Conservation (phyloP, 1,284 basidiomycete species). For the Trametes pubescens region DNA sequence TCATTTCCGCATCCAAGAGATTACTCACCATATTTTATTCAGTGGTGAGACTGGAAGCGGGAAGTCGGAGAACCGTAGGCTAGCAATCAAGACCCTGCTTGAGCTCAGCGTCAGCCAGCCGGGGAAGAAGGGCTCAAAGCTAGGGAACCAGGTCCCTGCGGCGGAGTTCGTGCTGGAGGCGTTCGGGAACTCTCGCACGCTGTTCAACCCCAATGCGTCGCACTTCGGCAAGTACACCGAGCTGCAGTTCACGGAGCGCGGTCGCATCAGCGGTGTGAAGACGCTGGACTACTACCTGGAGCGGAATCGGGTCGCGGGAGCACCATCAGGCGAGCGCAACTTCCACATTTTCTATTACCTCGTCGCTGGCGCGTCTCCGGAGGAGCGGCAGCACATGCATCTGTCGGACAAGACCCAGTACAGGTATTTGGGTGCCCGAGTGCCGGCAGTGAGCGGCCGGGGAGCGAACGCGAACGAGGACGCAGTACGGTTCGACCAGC, state of each 20-base stretch:
- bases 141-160: slow-evolving; percentile 86
- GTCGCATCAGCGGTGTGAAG: slow-evolving; percentile 90
- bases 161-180: slow-evolving; percentile 95
- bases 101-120: slow-evolving; percentile 89
- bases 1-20: slow-evolving; percentile 4
- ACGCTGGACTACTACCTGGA: slow-evolving; percentile 98
- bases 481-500: slow-evolving; percentile 85
- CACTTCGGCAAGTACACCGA: slow-evolving; percentile 95
- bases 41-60: slow-evolving; percentile 95
- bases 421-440: slow-evolving; percentile 83
- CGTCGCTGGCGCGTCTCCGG: slow-evolving; percentile 86
- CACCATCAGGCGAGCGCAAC: slow-evolving; percentile 89
- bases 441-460: slow-evolving; percentile 43
- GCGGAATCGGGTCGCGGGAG: slow-evolving; percentile 81
- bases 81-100: slow-evolving; percentile 91
- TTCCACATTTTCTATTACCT: slow-evolving; percentile 99
- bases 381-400: slow-evolving; percentile 89
- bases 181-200: slow-evolving; percentile 90
- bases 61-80: slow-evolving; percentile 89
- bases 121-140: slow-evolving; percentile 94
- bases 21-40: slow-evolving; percentile 21
- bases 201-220: slow-evolving; percentile 92
- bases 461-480: slow-evolving; percentile 70
- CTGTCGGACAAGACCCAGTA: slow-evolving; percentile 82
- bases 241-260: slow-evolving; percentile 92